Conservation (phyloP, 768 basidiomycete genomes). For the Leccinum imitatum region DNA sequence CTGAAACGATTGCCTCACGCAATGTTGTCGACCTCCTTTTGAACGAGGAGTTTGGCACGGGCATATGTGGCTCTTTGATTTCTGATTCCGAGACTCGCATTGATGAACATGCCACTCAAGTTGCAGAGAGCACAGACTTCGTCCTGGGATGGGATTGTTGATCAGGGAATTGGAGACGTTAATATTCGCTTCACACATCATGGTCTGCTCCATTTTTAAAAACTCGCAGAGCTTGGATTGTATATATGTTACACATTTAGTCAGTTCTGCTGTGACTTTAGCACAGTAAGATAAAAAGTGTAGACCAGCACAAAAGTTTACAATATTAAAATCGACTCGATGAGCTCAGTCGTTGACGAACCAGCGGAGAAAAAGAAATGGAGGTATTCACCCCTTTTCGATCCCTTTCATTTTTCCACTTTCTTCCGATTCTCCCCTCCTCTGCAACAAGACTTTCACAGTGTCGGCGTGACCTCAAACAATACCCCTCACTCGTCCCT, state of each 20-base stretch:
- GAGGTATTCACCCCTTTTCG: neutral
- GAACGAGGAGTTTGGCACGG: constrained; percentile 65
- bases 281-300: neutral
- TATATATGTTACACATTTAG: constrained; percentile 1
- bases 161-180: constrained; percentile 10
- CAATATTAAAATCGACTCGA: neutral
- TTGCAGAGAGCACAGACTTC: constrained; percentile 39
- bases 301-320: neutral
- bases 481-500: neutral
- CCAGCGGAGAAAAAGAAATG: neutral
- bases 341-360: neutral
- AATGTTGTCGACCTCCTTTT: constrained; percentile 82
- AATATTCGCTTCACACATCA: neutral
- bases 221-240: neutral
- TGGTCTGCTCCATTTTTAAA: neutral
- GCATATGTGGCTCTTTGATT: constrained; percentile 59
- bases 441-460: neutral
- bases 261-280: neutral
- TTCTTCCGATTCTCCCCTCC: neutral
- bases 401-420: neutral
- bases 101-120: constrained; percentile 12
- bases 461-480: neutral
- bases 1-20: constrained; percentile 78
- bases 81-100: constrained; percentile 24
- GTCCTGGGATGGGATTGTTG: constrained; percentile 80